phyloP scores from a whole-genome alignment of 805 yeast genomes.

The Pichia gijzeniarum region DNA sequence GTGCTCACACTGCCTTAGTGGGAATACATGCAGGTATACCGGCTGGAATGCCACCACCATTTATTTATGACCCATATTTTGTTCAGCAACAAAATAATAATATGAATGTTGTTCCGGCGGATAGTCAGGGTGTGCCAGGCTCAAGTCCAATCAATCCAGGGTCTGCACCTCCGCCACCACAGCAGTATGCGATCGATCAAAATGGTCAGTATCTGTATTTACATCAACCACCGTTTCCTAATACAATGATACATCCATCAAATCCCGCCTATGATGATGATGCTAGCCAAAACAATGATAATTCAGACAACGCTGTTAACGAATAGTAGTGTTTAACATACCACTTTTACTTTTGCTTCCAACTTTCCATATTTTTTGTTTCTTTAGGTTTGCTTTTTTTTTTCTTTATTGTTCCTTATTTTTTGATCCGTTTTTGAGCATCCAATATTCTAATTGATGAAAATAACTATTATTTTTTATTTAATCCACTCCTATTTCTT shows the following conservation, averaged over 20 bases:
- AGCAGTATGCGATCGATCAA: constrained; percentile 24
- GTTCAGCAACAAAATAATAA: constrained; percentile 11
- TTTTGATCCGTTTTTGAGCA: background rate
- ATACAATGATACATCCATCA: constrained; percentile 13
- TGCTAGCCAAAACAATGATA: background rate
- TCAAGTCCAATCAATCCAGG: no score
- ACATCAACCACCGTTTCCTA: constrained; percentile 20
- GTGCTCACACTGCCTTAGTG: constrained; percentile 20
- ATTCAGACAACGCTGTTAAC: background rate
- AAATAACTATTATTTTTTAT: no score
- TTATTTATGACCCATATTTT: constrained; percentile 31
- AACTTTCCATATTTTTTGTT: no score
- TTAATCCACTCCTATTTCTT: background rate
- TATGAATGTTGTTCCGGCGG: background rate
- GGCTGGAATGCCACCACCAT: constrained; percentile 24
- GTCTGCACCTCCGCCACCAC: constrained; percentile 1
- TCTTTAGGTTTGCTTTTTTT: no score
- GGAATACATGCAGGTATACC: constrained; percentile 27
- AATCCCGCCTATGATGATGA: no score
- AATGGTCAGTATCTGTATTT: constrained; percentile 26
- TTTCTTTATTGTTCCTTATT: background rate
- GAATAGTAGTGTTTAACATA: no score
- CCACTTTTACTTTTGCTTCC: background rate
- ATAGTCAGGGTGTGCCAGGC: background rate
- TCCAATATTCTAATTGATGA: no score